A percentile compares a stretch with the other conserved stretches of the same genome.
Evolutionary conservation across 148 eudicot genomes (phyloP).

Genomic region (Pouteria glomerata): DNA sequence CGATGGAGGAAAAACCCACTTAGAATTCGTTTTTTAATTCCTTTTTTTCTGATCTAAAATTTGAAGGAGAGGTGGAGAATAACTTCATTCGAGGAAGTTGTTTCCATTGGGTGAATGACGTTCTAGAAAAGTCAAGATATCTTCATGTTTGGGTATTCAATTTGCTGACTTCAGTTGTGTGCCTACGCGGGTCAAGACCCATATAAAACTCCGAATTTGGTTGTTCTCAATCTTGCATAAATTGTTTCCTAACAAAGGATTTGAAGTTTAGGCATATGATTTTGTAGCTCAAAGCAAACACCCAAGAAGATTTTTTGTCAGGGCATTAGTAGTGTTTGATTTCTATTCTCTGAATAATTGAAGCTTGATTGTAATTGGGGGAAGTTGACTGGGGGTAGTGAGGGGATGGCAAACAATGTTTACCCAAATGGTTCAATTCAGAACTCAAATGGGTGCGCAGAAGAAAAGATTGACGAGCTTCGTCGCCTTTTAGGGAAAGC

Average conservation of each 20-base stretch:
- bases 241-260: neutral
- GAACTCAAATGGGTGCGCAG: constrained; percentile 32
- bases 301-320: neutral
- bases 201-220: constrained; percentile 8
- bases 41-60: neutral
- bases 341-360: constrained; percentile 6
- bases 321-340: neutral
- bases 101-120: constrained; percentile 5
- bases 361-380: constrained; percentile 7
- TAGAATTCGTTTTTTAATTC: neutral
- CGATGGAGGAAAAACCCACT: neutral
- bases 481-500: constrained; percentile 54
- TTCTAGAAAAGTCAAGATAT: neutral
- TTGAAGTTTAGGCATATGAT: neutral
- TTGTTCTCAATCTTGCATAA: neutral
- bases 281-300: neutral
- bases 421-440: constrained; percentile 36
- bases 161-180: neutral
- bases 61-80: constrained; percentile 1
- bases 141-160: neutral
- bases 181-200: neutral
- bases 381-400: constrained; percentile 41
- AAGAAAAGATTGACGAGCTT: constrained; percentile 63
- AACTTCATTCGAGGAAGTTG: neutral
- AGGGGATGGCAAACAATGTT: constrained; percentile 14